Base-by-base conservation (phyloP, 1,284 basidiomycete species). In the Kwoniella shivajii region DNA sequence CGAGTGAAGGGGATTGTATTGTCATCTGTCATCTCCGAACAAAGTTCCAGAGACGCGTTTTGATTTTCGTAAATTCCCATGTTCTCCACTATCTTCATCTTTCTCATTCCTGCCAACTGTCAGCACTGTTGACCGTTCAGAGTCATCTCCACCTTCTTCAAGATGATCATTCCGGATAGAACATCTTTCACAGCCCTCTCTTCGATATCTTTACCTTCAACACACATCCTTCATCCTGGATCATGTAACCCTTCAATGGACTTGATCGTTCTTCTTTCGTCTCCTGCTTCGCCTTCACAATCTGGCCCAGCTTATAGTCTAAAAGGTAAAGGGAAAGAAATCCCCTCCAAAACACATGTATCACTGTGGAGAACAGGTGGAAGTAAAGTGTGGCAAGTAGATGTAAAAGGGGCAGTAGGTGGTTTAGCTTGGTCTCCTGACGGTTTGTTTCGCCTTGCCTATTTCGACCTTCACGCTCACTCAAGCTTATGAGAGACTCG, bases 171-270 rank as follows among this genome's bases (percentile, higher is more conserved):
- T 43, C 52, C 59, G 13, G 27, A 50, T 5, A 50, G 57, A 26
- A 54, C 47, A 29, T 71, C 69, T 13, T 76, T 76, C 63, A 68
- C 66, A 6, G 60, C 63, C 3, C 58, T 71, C 10, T 61, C 66
- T 7, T 68, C 65, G 0, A 63, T 73, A 24, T 30, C 50, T 1
- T 60, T 73, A 7, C 33, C 61, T 0, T 33, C 50, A 0, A 50
- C 66, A 2, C 66, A 68, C 42, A 31, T 66, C n/a, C 68, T 76
- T 9, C 70, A 72, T 38, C 70, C 69, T 1, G 46, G 57, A 47
- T 66, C 74, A 44, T 73, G 72, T 56, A 75, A 74, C 44, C 73
- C 74, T 0, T 56, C 64, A 0, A 76, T 76, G 74, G 74, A 76
- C 64, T 68, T 76, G 7, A 66, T 75, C 27, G 68, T 58, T 26